Evolutionary conservation across 164 flowering plant species (phyloP).

Genomic region (Vitis rupestris): DNA sequence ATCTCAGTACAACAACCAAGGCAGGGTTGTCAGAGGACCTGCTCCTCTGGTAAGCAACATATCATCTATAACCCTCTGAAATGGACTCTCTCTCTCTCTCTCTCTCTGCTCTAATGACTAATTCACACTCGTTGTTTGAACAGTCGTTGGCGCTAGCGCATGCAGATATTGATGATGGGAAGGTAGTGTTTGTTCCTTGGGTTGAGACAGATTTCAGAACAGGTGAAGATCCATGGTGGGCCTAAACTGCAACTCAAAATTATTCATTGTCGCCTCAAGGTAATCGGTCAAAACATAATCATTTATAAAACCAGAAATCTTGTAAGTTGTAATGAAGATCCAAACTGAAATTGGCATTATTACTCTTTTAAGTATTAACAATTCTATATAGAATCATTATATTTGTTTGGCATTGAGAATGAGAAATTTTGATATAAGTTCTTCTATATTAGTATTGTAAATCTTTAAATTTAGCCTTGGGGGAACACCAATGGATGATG

Average conservation of each 20-base stretch:
- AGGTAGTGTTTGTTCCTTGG: constrained; percentile 92
- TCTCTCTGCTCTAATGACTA: background rate
- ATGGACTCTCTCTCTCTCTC: too few relatives aligned
- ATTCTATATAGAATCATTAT: too few relatives aligned
- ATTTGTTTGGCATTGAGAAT: too few relatives aligned
- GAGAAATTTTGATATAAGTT: too few relatives aligned
- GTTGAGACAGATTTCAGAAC: constrained; percentile 93
- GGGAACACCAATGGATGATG: too few relatives aligned
- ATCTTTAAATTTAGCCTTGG: too few relatives aligned
- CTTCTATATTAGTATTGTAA: too few relatives aligned
- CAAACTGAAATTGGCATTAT: too few relatives aligned
- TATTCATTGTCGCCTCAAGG: background rate
- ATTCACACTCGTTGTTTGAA: background rate
- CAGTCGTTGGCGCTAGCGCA: constrained; percentile 94
- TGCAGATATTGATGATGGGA: constrained; percentile 76
- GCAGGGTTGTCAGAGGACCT: constrained; percentile 87
- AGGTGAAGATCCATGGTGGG: constrained; percentile 96
- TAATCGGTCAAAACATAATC: too few relatives aligned
- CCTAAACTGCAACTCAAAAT: constrained; percentile 23
- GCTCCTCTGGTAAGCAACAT: constrained; percentile 81
- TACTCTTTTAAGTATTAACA: too few relatives aligned
- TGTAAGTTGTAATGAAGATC: too few relatives aligned
- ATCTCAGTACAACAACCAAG: constrained; percentile 90
- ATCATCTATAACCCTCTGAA: background rate
- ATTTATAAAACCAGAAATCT: too few relatives aligned